Conservation (phyloP, 352 stramenopile species). For the Stephanocyclus meneghinianus region DNA sequence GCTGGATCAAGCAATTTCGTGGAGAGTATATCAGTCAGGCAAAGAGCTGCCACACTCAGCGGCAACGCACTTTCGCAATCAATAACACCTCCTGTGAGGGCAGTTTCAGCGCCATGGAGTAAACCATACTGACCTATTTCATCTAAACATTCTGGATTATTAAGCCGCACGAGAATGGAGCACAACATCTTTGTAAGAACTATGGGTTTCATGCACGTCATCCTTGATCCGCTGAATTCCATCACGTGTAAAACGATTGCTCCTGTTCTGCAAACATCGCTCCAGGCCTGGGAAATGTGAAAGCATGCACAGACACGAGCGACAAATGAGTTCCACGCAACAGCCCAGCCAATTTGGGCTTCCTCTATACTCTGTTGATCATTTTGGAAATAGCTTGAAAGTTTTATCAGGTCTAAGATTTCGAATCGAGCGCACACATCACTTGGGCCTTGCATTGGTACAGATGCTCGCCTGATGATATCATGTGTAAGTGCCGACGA, state of each 20-base stretch:
- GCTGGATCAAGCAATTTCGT: background rate
- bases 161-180: constrained; percentile 45
- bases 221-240: constrained; percentile 12
- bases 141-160: constrained; percentile 33
- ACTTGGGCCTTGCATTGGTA: constrained; percentile 35
- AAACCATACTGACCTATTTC: constrained; percentile 30
- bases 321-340: constrained; percentile 64
- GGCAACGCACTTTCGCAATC: constrained; percentile 46
- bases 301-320: constrained; percentile 44
- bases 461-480: constrained; percentile 34
- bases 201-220: constrained; percentile 17
- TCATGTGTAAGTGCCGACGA: constrained; percentile 33
- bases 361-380: constrained; percentile 16
- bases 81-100: constrained; percentile 11
- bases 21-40: constrained; percentile 42
- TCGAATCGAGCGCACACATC: constrained; percentile 65
- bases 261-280: constrained; percentile 27
- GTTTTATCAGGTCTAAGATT: constrained; percentile 49
- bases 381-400: constrained; percentile 32
- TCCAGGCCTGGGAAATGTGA: constrained; percentile 60
- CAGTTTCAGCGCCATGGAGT: background rate
- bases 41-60: constrained; percentile 46
- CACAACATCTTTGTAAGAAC: constrained; percentile 45
- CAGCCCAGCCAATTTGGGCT: constrained; percentile 49
- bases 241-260: constrained; percentile 40